Base-by-base conservation (phyloP, 352 stramenopile genomes). In the Plasmopara viticola region DNA sequence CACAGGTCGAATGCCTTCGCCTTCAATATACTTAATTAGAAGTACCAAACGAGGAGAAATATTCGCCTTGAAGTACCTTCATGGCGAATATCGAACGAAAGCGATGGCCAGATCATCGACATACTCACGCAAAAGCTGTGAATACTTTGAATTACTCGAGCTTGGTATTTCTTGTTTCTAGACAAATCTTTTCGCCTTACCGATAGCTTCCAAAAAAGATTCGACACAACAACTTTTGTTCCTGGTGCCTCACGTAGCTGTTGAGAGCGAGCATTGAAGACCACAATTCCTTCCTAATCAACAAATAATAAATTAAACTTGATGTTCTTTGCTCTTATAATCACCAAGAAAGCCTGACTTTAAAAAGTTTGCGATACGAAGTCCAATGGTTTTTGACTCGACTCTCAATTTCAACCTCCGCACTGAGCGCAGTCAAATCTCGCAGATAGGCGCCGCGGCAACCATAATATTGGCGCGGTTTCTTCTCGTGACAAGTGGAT, bases 51-150 rank as follows among this genome's bases (percentile, higher is more conserved):
- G 20, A 25, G 20, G 20, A 3, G 3, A 25, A 25, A 25, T 3
- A 25, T 25, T 3, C 1, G 20, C 20, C 20, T 25, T 1, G 3
- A 25, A 31, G 5, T 56, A 72, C 74, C 55, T 58, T 78, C 33
- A 61, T 78, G 84, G 29, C 60, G 66, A 15, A 87, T 48, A 15
- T 82, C 62, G 49, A 90, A 70, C 9, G 81, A 64, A 7, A 90
- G 39, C 2, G 60, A 72, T n/a, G 75, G 77, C 75, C 79, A 89
- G 12, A 92, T 84, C 63, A 94, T 68, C 0, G 78, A 84, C 30
- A 88, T 67, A 14, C 64, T 78, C 9, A 62, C 45, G 33, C 72
- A 82, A 41, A 89, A 78, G 14, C 43, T 59, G 20, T 70, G 66
- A 13, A 92, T 71, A 31, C 52, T 57, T 20, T 66, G 66, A 8